A percentile compares a stretch with the other conserved stretches of the same genome.
Evolutionary conservation across 257 asterid genomes (phyloP).

Genomic region (Avicennia marina): DNA sequence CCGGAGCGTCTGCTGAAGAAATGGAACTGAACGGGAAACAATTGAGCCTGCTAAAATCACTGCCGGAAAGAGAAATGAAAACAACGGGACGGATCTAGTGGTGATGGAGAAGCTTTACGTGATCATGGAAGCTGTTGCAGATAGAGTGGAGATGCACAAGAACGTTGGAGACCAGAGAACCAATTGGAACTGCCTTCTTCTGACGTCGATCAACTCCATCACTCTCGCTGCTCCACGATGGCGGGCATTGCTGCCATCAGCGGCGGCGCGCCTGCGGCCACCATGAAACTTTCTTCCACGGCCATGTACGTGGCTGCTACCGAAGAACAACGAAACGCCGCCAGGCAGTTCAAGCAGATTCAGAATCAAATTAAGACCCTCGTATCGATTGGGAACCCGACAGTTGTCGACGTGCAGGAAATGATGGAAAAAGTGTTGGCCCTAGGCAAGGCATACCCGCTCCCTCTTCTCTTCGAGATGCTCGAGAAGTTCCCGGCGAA

Average conservation of each 20-base stretch:
- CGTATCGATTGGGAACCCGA: constrained; percentile 33
- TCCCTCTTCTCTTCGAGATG: constrained; percentile 48
- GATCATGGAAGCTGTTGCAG: constrained; percentile 50
- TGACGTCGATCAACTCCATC: constrained; percentile 48
- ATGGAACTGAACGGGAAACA: not conserved
- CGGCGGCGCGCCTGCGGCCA: constrained; percentile 20
- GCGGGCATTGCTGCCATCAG: constrained; percentile 24
- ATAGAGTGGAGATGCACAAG: constrained; percentile 63
- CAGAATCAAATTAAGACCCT: constrained; percentile 39
- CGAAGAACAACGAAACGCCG: constrained; percentile 68
- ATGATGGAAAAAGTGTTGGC: constrained; percentile 59
- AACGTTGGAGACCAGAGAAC: constrained; percentile 52
- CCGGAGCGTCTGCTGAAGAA: not conserved
- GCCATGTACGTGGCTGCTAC: constrained; percentile 47
- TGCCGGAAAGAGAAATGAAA: not conserved
- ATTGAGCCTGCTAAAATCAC: constrained; percentile 9
- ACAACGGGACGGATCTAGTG: constrained; percentile 17
- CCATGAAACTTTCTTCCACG: constrained; percentile 40
- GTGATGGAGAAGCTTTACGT: constrained; percentile 48
- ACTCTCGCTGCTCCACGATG: constrained; percentile 45
- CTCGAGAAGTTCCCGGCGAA: constrained; percentile 42
- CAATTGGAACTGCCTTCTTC: constrained; percentile 53
- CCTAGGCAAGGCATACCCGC: constrained; percentile 62
- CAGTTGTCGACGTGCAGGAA: constrained; percentile 32
- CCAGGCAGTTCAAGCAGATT: constrained; percentile 54